Percentiles rank a stretch among this genome's conserved stretches.
Evolutionary conservation across 192 early-diverging fungal genomes (phyloP).

Genomic region (Tieghemiomyces parasiticus): DNA sequence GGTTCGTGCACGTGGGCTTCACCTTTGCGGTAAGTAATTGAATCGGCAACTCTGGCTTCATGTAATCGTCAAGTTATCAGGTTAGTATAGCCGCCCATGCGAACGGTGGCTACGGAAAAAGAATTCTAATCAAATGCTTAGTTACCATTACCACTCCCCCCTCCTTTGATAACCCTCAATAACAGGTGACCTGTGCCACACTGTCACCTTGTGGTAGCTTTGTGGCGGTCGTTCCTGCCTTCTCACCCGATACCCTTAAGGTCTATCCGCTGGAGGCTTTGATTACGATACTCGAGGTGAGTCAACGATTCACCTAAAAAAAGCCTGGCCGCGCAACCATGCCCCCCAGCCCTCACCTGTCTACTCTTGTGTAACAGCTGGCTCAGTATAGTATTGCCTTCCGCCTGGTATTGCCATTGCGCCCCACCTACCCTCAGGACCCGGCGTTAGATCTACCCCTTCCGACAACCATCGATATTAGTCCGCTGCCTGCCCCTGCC

Average conservation of each 20-base stretch:
- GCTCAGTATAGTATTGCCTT: no score
- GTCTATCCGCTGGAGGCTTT: slow-evolving; percentile 1
- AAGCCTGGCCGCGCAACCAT: no score
- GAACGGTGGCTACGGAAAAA: background rate
- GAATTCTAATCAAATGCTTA: background rate
- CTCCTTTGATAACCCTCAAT: no score
- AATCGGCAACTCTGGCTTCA: background rate
- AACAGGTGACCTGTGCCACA: background rate
- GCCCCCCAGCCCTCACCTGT: no score
- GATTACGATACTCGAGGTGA: background rate
- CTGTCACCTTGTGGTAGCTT: background rate
- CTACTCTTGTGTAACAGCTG: no score
- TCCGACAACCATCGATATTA: no score
- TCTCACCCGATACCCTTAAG: background rate
- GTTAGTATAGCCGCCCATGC: background rate
- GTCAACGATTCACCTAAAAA: no score
- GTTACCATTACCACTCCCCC: background rate
- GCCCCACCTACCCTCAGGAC: no score
- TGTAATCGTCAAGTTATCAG: background rate
- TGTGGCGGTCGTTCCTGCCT: background rate
- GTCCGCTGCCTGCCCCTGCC: no score
- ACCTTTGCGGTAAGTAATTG: background rate
- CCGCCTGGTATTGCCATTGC: no score
- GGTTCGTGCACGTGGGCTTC: background rate
- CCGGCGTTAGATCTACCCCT: no score